These are phyloP conservation scores for Hippophae tibetana DNA, from an alignment of 306 rosid species.

Conservation along the genomic window DNA sequence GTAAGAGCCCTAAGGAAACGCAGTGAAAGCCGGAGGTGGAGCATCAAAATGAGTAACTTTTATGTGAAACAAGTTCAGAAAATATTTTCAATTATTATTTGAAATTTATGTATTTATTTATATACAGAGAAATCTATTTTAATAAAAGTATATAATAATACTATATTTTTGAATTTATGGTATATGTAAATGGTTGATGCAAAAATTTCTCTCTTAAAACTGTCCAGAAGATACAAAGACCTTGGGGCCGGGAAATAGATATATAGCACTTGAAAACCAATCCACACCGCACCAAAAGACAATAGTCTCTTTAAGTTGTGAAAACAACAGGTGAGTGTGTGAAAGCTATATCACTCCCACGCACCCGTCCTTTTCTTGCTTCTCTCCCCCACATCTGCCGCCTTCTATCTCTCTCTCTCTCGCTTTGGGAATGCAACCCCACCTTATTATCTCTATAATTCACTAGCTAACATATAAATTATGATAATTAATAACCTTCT, in stretches of 20 bases:
- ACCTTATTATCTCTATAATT: conserved; percentile 18
- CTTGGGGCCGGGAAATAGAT: conserved; percentile 8
- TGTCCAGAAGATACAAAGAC: conserved; percentile 26
- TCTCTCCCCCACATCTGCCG: conserved; percentile 99
- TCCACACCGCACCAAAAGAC: conserved; percentile 49
- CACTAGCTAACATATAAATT: no score
- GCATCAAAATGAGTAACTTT: no score
- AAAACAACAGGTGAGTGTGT: conserved; percentile 76
- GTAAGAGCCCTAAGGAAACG: conserved; percentile 39
- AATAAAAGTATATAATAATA: no score
- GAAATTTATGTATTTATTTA: no score
- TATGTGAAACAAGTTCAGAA: no score
- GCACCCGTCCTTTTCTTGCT: conserved; percentile 99
- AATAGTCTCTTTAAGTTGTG: conserved; percentile 65
- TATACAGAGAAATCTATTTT: no score
- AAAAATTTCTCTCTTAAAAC: not conserved
- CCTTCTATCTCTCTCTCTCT: conserved; percentile 32
- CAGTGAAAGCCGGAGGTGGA: conserved; percentile 19
- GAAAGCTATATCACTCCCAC: conserved; percentile 98
- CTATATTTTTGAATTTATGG: no score
- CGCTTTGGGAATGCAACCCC: conserved; percentile 56
- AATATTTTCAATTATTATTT: no score
- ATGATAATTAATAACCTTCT: no score
- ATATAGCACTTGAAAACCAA: conserved; percentile 4
- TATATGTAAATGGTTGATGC: no score